Evolutionary conservation across 169 alveolate genomes (phyloP).

Genomic region (Cryptosporidium parvum): DNA sequence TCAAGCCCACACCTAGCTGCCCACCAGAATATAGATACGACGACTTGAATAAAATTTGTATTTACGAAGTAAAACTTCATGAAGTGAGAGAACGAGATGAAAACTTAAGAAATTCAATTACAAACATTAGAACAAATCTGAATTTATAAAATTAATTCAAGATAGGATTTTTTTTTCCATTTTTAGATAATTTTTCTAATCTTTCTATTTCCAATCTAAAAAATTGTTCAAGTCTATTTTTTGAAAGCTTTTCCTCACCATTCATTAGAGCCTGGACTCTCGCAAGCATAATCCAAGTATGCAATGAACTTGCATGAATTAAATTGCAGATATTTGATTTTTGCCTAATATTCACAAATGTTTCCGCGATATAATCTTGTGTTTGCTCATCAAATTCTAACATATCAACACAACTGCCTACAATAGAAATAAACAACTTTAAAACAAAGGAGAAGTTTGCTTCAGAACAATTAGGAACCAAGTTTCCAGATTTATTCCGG

Average conservation of each 20-base stretch:
- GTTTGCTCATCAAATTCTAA: conserved; percentile 27
- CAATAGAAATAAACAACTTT: conserved; percentile 43
- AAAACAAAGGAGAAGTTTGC: not conserved
- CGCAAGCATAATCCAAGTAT: conserved; percentile 40
- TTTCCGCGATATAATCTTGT: conserved; percentile 24
- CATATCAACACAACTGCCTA: conserved; percentile 50
- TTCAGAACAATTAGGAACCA: not conserved
- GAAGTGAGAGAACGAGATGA: conserved; percentile 58
- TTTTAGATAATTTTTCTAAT: conserved; percentile 11
- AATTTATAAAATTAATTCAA: conserved; percentile 34
- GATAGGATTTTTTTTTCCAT: conserved; percentile 32
- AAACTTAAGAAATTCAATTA: not conserved
- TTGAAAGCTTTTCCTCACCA: conserved; percentile 40
- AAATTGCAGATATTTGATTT: not conserved
- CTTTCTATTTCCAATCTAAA: conserved; percentile 29
- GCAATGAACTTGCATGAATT: conserved; percentile 20
- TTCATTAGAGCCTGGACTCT: conserved; percentile 53
- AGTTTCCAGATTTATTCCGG: not conserved
- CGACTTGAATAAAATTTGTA: conserved; percentile 24
- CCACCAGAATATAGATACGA: conserved; percentile 75
- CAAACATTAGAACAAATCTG: conserved; percentile 36
- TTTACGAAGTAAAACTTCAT: conserved; percentile 67
- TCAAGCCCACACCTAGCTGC: conserved; percentile 71
- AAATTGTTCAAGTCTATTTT: conserved; percentile 25
- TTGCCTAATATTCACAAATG: conserved; percentile 51